Evolutionary conservation across 345 rosid genomes (phyloP).

Genomic region (sweet orange (Citrus sinensis)): DVS_A1.0 CM039163.1:39672001-39672500

Average conservation of each 20-base stretch:
- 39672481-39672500: slow-evolving; percentile 71
- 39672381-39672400: slow-evolving; percentile 66
- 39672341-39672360: slow-evolving; percentile 82
- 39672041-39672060: slow-evolving; percentile 61
- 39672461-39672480: slow-evolving; percentile 51
- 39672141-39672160: slow-evolving; percentile 59
- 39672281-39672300: slow-evolving; percentile 63
- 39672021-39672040: slow-evolving; percentile 66
- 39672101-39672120: slow-evolving; percentile 49
- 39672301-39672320: slow-evolving; percentile 67
- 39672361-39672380: slow-evolving; percentile 75
- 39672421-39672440: slow-evolving; percentile 65
- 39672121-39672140: slow-evolving; percentile 61
- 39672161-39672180: slow-evolving; percentile 44
- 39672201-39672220: slow-evolving; percentile 71
- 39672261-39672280: slow-evolving; percentile 61
- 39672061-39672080: slow-evolving; percentile 57
- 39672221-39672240: slow-evolving; percentile 65
- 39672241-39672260: slow-evolving; percentile 61
- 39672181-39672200: slow-evolving; percentile 44
- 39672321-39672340: slow-evolving; percentile 53
- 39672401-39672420: slow-evolving; percentile 75
- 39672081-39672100: slow-evolving; percentile 64
- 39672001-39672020: slow-evolving; percentile 71
- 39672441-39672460: slow-evolving; percentile 75